Base-by-base conservation (phyloP, 2,329 filamentous ascomycete species). In the Grosmannia serpens region DNA sequence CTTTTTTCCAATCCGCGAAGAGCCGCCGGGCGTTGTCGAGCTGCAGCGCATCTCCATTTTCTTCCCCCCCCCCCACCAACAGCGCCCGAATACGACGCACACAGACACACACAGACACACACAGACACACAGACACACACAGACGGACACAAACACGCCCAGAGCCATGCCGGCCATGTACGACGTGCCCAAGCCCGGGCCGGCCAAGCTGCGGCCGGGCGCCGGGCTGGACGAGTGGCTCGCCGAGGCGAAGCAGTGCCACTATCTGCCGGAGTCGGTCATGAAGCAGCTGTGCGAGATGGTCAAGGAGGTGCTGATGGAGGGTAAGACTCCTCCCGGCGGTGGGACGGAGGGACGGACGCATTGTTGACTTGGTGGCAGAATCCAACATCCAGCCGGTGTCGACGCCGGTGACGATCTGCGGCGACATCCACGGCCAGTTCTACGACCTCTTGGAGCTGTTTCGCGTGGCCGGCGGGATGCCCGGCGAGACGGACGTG, bases 311-410 rank as follows among this genome's bases (percentile, higher is more conserved):
- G 95, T 90, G 64, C 81, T 99, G 67, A 99, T 99, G 94, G 94
- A 99, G 80, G 90, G 90, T 94, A 71, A 52, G 53, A 29, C 3
- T 2, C 10, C 4, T 44, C 26, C 15, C 22, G 3, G 66, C 50
- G n/a, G 13, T 10, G 55, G 9, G 22, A n/a, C n/a, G 15, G 4
- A 6, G n/a, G 33, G 27, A 51, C 4, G 13, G 35, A 17, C 35
- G 35, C 3, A 2, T 27, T 17, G 15, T 15, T 38, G 35, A 38
- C 15, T n/a, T n/a, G 27, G 9, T 4, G n/a, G 4, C 65, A 95
- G 94, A 99, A 75, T 96, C 91, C 64, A 99, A 99, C 71, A 97
- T 99, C 60, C 94, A 97, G 71, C 94, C 94, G n/a, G 92, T 99
- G 24, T 85, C 88, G 57, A 96, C 94, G 0, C 94, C 94, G 8